phyloP scores from a whole-genome alignment of 768 basidiomycete genomes.

The Boletus rubescentipes region DNA sequence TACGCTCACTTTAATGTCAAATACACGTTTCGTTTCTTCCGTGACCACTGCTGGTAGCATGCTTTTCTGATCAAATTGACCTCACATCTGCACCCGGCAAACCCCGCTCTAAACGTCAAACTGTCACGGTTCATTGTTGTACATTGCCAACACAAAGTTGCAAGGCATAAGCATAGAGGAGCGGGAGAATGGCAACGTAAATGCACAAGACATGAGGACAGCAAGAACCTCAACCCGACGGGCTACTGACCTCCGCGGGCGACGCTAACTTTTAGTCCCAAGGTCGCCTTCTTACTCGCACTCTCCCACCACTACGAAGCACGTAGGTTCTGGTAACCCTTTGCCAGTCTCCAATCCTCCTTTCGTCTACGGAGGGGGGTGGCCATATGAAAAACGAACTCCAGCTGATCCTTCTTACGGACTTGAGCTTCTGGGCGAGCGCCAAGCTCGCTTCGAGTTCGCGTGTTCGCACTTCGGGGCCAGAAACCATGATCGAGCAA shows the following conservation, averaged over 20 bases:
- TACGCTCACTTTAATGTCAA: background rate
- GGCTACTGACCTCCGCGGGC: background rate
- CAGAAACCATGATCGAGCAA: constrained; percentile 34
- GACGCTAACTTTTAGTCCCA: constrained; percentile 28
- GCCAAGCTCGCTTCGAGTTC: constrained; percentile 50
- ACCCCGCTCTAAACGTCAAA: background rate
- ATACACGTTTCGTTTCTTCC: background rate
- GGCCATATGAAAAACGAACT: constrained; percentile 44
- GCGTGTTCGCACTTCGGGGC: constrained; percentile 36
- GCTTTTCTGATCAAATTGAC: background rate
- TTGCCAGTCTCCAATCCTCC: constrained; percentile 21
- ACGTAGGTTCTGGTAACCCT: constrained; percentile 42
- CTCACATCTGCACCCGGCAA: background rate
- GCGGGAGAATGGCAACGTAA: background rate
- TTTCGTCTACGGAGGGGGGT: constrained; percentile 15
- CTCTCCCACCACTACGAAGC: constrained; percentile 38
- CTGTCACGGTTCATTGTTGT: background rate
- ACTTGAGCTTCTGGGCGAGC: constrained; percentile 45
- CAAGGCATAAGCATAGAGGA: background rate
- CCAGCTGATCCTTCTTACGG: constrained; percentile 49
- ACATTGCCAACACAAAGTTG: background rate
- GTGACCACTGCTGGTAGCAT: background rate
- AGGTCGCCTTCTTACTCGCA: constrained; percentile 43
- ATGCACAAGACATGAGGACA: background rate
- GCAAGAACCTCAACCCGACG: background rate